Base-by-base conservation (phyloP, 345 rosid genomes). In the Bruguiera gymnorhiza region DNA sequence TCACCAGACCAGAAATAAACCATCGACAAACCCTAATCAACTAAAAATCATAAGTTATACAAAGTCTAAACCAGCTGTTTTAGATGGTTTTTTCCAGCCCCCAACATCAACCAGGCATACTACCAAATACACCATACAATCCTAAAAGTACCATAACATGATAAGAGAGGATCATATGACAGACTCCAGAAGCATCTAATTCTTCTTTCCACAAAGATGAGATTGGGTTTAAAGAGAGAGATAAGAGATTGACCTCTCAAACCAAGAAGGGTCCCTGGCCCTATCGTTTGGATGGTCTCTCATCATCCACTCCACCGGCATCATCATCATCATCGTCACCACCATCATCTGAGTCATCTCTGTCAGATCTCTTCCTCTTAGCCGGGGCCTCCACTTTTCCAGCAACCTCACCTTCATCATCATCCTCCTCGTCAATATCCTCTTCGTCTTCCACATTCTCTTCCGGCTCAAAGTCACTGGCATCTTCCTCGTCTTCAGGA, bases 401-500 rank as follows among this genome's bases (percentile, higher is more conserved):
- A 9, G 75, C 75, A 70, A 68, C 63, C 58, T 65, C 75, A 7
- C 46, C 63, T 6, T 37, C 48, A 8, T 62, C 27, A 2, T 11
- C 85, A 10, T 60, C 77, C 3, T 69, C 77, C 3, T 39, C 73
- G 0, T 84, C 76, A 4, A 69, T 81, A 11, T 78, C 82, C 0
- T 84, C 86, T 0, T 83, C 87, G 43, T 81, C 86, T 50, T 82
- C 90, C 0, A 86, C 86, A 0, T 51, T 29, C 2, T 86, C 92
- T 1, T 90, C 91, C 6, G 93, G 93, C 66, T 90, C 97, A 31
- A 90, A 89, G 77, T 90, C 98, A 70, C 96, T 90, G 15, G 93
- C 95, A 27, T 93, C 93, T 71, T 89, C 98, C 77, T 93, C 97
- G 11, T 91, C 98, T 73, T 93, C 97, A 15, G 98, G 84, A 5